Base-by-base conservation (phyloP, 1,284 basidiomycete genomes). In the Pseudozyma hubeiensis region DNA sequence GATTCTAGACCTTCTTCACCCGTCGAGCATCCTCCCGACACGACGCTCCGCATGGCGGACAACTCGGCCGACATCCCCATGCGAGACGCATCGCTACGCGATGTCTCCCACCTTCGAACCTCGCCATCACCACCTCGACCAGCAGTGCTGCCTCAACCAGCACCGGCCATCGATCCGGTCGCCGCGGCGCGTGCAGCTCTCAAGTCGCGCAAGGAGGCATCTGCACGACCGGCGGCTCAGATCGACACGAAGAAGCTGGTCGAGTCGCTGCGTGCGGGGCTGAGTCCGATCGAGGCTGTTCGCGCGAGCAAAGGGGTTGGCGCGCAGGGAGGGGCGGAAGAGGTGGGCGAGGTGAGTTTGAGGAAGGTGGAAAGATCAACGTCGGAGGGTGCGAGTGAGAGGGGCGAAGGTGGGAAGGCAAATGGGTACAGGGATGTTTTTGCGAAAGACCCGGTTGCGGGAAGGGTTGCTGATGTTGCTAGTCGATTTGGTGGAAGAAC, bases 381-480 rank as follows among this genome's bases (percentile, higher is more conserved):
- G 43, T 19, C 19, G 19, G 7, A 14, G 7, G 16, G 7, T n/a
- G 43, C 19, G 17, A 24, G 43, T 24, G 43, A 24, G 6, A 24
- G n/a, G 19, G 43, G 19, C 7, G 19, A 24, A 5, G 43, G 9
- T 3, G 48, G 10, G 17, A 19, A n/a, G 33, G 30, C 5, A 5
- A 53, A 49, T 7, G 50, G 46, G 17, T 56, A 62, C 13, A 46
- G 68, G 47, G 69, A 81, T 57, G 70, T 71, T 2, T 81, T 81
- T 53, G 64, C 74, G 4, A 80, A 80, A 24, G 70, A 81, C 37
- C 57, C 68, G 2, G 68, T 78, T 1, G 61, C 75, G 10, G 79
- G 79, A 2, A 39, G 78, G 6, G 78, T 81, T 4, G 75, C 79
- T 6, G 64, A 64, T 48, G 74, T 81, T 11, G 78, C 79, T 1